Conservation (phyloP, 192 early-diverging fungal species). For the Chytriomyces confervae region DNA sequence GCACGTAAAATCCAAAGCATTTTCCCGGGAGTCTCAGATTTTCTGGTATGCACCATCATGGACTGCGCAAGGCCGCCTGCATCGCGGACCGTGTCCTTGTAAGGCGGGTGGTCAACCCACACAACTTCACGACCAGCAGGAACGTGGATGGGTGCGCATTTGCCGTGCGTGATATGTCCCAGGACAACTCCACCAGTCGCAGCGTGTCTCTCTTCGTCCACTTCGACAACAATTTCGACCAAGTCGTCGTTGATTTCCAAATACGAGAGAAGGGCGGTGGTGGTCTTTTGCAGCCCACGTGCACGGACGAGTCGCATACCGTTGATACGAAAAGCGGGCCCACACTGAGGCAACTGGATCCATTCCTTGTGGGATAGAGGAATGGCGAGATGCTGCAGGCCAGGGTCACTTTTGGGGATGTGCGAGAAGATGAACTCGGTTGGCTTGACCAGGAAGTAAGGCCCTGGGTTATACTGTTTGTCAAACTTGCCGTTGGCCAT, state of each 20-base stretch:
- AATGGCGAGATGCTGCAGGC: conserved; percentile 56
- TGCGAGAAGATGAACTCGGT: conserved; percentile 63
- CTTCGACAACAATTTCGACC: conserved; percentile 27
- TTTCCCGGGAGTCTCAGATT: neutral
- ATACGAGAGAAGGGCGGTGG: conserved; percentile 11
- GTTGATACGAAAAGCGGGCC: conserved; percentile 22
- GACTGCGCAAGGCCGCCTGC: conserved; percentile 12
- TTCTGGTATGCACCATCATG: conserved; percentile 11
- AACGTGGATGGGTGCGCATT: neutral
- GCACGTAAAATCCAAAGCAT: conserved; percentile 1
- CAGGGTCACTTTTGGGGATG: conserved; percentile 52
- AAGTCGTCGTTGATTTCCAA: conserved; percentile 22
- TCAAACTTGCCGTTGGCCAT: conserved; percentile 46
- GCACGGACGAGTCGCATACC: conserved; percentile 29
- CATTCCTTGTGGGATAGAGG: conserved; percentile 53
- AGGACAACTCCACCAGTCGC: conserved; percentile 12
- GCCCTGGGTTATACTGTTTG: conserved; percentile 53
- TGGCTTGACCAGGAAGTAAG: conserved; percentile 61
- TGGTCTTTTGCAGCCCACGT: neutral
- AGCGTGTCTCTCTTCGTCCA: neutral
- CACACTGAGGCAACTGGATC: conserved; percentile 45
- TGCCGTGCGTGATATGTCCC: conserved; percentile 21
- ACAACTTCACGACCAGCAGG: conserved; percentile 6
- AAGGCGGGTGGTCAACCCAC: conserved; percentile 11
- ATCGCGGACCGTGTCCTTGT: conserved; percentile 16